These are phyloP conservation scores for Vaccinium macrocarpon DNA, from an alignment of 148 eudicot species.

Conservation along the genomic window DNA sequence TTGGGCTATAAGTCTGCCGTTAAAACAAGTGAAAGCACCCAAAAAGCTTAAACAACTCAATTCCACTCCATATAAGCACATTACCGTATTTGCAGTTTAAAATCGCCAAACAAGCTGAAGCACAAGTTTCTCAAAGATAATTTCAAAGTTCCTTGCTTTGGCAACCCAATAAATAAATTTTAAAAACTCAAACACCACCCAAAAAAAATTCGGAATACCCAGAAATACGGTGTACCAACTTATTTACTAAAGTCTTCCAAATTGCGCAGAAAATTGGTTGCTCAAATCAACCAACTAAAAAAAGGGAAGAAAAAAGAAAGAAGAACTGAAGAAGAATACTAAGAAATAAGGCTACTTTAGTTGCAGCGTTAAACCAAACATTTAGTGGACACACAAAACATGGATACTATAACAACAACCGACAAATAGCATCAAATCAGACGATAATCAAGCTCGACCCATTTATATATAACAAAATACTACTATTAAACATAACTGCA, in stretches of 20 bases:
- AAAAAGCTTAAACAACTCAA: background rate
- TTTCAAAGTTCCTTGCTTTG: background rate
- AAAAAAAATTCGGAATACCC: background rate
- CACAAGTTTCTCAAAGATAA: background rate
- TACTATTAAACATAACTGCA: background rate
- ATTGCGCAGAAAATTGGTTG: background rate
- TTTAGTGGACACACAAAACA: background rate
- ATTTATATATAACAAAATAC: background rate
- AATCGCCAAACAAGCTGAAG: background rate
- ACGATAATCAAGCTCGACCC: background rate
- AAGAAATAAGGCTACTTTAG: background rate
- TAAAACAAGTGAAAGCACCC: constrained; percentile 9
- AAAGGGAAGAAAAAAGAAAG: background rate
- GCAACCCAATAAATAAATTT: background rate
- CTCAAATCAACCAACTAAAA: background rate
- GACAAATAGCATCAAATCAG: background rate
- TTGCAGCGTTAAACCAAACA: constrained; percentile 12
- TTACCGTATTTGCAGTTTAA: background rate
- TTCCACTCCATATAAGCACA: background rate
- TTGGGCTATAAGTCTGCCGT: constrained; percentile 16
- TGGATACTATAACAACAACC: background rate
- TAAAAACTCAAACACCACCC: no score
- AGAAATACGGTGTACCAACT: background rate
- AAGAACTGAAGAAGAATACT: background rate
- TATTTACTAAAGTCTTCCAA: background rate